phyloP scores from a whole-genome alignment of 75 land plant genomes.

The Selaginella moellendorffii region DNA sequence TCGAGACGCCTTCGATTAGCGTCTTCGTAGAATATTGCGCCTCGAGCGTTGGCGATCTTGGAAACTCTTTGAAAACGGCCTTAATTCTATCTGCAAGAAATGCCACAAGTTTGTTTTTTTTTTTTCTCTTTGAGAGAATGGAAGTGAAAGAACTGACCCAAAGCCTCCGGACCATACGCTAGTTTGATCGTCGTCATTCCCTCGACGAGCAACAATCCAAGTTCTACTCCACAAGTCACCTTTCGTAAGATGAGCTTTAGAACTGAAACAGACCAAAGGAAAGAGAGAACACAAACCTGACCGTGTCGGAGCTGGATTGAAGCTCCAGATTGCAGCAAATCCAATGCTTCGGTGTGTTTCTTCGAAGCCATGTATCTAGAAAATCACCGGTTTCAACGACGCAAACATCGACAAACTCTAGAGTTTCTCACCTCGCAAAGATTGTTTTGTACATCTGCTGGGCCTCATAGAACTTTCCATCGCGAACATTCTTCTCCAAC shows the following conservation, averaged over 20 bases:
- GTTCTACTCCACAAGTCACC: slow-evolving; percentile 96
- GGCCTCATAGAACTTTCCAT: slow-evolving; percentile 49
- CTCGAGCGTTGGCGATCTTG: slow-evolving; percentile 27
- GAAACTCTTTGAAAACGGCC: slow-evolving; percentile 46
- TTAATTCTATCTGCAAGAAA: slow-evolving; percentile 47
- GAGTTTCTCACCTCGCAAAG: slow-evolving; percentile 29
- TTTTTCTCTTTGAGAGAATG: neutral
- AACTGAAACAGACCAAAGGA: no score
- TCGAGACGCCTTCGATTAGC: slow-evolving; percentile 60
- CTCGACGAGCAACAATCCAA: slow-evolving; percentile 62
- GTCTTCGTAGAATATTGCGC: slow-evolving; percentile 54
- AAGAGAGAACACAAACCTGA: slow-evolving; percentile 36
- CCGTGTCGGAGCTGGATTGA: slow-evolving; percentile 60
- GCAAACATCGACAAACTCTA: neutral
- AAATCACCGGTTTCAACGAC: neutral
- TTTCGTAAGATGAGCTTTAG: no score
- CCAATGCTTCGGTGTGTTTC: slow-evolving; percentile 57
- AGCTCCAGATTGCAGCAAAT: slow-evolving; percentile 77
- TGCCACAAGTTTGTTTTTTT: neutral
- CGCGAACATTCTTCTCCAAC: slow-evolving; percentile 40
- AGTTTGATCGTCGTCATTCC: slow-evolving; percentile 53
- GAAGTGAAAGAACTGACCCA: slow-evolving; percentile 41
- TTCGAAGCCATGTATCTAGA: slow-evolving; percentile 58
- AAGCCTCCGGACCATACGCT: slow-evolving; percentile 30
- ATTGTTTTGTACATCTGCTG: slow-evolving; percentile 58